Evolutionary conservation across 2,329 filamentous ascomycete genomes (phyloP).

Genomic region (Sclerotinia sclerotiorum): DNA sequence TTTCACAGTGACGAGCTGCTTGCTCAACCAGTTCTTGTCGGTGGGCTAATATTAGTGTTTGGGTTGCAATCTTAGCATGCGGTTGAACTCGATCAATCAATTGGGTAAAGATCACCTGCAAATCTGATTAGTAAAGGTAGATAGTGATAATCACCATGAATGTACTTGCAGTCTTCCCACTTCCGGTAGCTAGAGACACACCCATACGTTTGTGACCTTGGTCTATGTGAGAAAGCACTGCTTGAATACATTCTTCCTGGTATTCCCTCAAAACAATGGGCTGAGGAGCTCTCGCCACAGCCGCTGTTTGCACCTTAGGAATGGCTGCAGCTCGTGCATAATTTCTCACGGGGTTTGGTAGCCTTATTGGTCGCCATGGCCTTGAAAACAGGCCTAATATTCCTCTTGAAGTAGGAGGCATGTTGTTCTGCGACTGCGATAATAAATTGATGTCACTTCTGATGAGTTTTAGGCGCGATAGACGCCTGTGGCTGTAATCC

Average conservation of each 20-base stretch:
- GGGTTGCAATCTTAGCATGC: constrained; percentile 57
- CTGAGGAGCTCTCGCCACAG: constrained; percentile 23
- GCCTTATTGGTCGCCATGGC: not conserved
- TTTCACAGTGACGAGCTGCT: constrained; percentile 79
- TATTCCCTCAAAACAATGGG: constrained; percentile 71
- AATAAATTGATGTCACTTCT: not conserved
- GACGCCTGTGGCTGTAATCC: not conserved
- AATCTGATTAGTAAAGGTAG: constrained; percentile 5
- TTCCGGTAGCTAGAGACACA: constrained; percentile 82
- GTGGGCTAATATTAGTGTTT: constrained; percentile 89
- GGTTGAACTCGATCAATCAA: constrained; percentile 75
- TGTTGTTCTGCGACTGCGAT: constrained; percentile 22
- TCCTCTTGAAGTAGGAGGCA: constrained; percentile 40
- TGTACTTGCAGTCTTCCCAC: constrained; percentile 74
- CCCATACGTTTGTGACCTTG: constrained; percentile 77
- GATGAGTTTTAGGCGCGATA: constrained; percentile 7
- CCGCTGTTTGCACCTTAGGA: constrained; percentile 4
- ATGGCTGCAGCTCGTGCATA: constrained; percentile 27
- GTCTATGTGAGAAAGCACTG: constrained; percentile 68
- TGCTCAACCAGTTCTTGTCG: constrained; percentile 92
- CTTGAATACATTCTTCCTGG: constrained; percentile 87
- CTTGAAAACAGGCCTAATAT: constrained; percentile 16
- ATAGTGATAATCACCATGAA: not conserved
- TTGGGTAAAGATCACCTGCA: constrained; percentile 89
- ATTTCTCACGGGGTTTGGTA: not conserved